Percentiles rank a stretch among this genome's conserved stretches.
Conservation (phyloP, 2,329 filamentous ascomycete genomes). For the Podosphaera leucotricha region DNA sequence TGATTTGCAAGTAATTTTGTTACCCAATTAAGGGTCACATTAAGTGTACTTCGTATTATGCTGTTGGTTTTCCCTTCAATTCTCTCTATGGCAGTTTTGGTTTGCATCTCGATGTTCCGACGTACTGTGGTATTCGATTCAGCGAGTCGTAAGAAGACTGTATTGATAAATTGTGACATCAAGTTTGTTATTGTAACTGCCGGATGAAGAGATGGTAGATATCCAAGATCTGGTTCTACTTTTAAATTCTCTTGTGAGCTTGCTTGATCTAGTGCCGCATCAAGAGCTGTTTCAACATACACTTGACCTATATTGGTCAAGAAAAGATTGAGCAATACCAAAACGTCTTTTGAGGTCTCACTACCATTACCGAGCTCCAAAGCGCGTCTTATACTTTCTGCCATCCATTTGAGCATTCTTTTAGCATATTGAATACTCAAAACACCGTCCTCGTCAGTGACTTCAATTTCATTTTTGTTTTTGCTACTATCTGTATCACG, state of each 20-base stretch:
- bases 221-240: slow-evolving; percentile 66
- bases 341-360: slow-evolving; percentile 87
- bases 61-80: slow-evolving; percentile 47
- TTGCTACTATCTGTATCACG: slow-evolving; percentile 48
- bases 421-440: slow-evolving; percentile 76
- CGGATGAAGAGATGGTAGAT: slow-evolving; percentile 54
- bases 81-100: slow-evolving; percentile 30
- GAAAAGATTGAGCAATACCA: slow-evolving; percentile 59
- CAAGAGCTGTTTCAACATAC: slow-evolving; percentile 41
- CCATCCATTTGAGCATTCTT: slow-evolving; percentile 92
- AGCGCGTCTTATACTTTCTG: slow-evolving; percentile 76
- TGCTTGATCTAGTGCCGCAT: slow-evolving; percentile 50
- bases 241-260: slow-evolving; percentile 56
- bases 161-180: slow-evolving; percentile 78
- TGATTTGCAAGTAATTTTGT: slow-evolving; percentile 37
- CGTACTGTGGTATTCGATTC: slow-evolving; percentile 72
- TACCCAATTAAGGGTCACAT: slow-evolving; percentile 39
- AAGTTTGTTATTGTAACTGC: slow-evolving; percentile 78
- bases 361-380: slow-evolving; percentile 70
- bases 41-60: slow-evolving; percentile 44
- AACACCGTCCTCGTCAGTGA: slow-evolving; percentile 70
- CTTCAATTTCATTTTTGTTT: slow-evolving; percentile 68
- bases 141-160: slow-evolving; percentile 73
- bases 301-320: slow-evolving; percentile 75
- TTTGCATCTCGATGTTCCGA: slow-evolving; percentile 45